phyloP scores from a whole-genome alignment of 257 asterid genomes.

The Coffea eugenioides region DNA sequence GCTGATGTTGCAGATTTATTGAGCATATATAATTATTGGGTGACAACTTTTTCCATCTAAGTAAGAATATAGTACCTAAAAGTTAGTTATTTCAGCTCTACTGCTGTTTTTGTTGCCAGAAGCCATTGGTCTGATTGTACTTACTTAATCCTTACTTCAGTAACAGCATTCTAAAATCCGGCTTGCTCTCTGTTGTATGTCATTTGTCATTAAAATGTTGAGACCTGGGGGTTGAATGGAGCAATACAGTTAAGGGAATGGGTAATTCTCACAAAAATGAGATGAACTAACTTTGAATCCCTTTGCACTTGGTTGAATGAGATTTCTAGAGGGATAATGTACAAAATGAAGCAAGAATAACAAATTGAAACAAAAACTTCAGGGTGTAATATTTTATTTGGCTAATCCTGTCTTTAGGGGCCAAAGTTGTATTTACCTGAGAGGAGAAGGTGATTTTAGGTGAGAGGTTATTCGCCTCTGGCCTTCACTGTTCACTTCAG shows the following conservation, averaged over 20 bases:
- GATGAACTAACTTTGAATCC: no score
- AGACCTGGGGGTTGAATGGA: background rate
- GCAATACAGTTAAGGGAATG: background rate
- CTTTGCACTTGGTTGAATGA: background rate
- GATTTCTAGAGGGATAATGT: background rate
- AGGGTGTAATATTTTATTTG: background rate
- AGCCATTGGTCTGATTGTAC: background rate
- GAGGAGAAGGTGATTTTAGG: background rate
- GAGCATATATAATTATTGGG: background rate
- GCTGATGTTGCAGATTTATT: background rate
- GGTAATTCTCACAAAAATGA: background rate
- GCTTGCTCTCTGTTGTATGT: background rate
- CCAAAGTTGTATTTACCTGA: background rate
- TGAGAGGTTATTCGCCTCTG: background rate
- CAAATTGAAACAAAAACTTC: background rate
- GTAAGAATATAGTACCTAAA: background rate
- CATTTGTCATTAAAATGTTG: background rate
- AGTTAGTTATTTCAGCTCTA: background rate
- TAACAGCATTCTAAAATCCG: no score
- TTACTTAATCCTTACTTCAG: background rate
- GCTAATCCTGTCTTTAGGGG: background rate
- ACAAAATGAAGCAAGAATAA: background rate
- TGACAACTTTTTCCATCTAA: background rate
- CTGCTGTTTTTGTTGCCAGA: background rate
- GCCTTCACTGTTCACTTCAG: background rate